Conservation (phyloP, 495 filamentous ascomycete genomes). For the Platismatia glauca region DNA sequence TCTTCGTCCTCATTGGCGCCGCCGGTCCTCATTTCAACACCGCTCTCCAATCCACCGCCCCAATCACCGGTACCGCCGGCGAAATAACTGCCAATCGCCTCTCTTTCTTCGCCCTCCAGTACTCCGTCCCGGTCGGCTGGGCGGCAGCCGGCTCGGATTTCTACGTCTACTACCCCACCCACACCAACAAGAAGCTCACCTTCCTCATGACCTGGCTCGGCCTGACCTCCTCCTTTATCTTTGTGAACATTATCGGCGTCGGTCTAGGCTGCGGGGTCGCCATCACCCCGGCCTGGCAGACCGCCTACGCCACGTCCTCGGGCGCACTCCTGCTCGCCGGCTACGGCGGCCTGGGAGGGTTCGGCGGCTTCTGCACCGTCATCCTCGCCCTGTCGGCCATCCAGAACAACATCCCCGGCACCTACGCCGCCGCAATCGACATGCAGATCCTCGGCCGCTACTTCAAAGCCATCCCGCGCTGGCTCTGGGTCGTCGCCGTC, state of each 20-base stretch:
- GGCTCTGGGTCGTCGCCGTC: slow-evolving; percentile 40
- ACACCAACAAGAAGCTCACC: slow-evolving; percentile 35
- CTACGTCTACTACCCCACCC: slow-evolving; percentile 48
- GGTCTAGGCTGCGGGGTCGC: slow-evolving; percentile 55
- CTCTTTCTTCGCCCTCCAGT: slow-evolving; percentile 55
- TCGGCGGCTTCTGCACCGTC: slow-evolving; percentile 60
- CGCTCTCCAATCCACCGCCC: slow-evolving; percentile 30
- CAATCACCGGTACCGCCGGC: slow-evolving; percentile 17
- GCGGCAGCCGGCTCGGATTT: slow-evolving; percentile 47
- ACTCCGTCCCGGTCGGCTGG: slow-evolving; percentile 48
- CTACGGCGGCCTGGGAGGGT: slow-evolving; percentile 51
- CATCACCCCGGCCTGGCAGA: slow-evolving; percentile 40
- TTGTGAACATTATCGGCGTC: slow-evolving; percentile 57
- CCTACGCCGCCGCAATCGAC: slow-evolving; percentile 50
- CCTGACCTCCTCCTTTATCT: slow-evolving; percentile 38
- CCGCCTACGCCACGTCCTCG: slow-evolving; percentile 49
- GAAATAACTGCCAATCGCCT: slow-evolving; percentile 48
- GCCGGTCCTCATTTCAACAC: slow-evolving; percentile 59
- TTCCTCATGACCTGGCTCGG: slow-evolving; percentile 43
- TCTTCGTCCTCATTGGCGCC: slow-evolving; percentile 57
- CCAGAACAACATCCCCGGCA: slow-evolving; percentile 58
- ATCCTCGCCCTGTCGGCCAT: slow-evolving; percentile 59
- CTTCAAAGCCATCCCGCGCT: slow-evolving; percentile 37
- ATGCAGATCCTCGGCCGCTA: slow-evolving; percentile 45
- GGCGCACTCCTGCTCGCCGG: slow-evolving; percentile 58